Evolutionary conservation across 2,329 filamentous ascomycete species (phyloP).

Genomic region (Phoma sp.): DNA sequence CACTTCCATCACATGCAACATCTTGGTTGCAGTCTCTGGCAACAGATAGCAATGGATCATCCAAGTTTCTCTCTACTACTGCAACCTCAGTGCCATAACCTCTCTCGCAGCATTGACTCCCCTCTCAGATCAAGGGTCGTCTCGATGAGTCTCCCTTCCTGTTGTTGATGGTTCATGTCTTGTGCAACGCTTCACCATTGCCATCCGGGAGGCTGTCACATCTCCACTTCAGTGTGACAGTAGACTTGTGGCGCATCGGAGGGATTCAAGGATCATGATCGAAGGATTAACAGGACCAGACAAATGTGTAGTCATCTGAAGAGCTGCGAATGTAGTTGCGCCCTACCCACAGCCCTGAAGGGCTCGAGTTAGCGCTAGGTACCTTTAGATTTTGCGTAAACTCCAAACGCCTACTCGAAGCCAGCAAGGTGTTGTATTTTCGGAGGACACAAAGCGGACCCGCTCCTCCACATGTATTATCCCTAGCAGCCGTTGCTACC

Average conservation of each 20-base stretch:
- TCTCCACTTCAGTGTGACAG: not conserved
- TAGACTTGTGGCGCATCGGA: too few relatives aligned
- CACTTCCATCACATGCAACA: slow-evolving; percentile 3
- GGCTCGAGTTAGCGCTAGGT: too few relatives aligned
- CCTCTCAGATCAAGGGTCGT: not conserved
- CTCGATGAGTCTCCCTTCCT: not conserved
- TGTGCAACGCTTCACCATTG: slow-evolving; percentile 7
- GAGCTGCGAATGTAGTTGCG: too few relatives aligned
- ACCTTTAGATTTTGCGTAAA: too few relatives aligned
- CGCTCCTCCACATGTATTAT: not conserved
- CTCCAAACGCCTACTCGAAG: too few relatives aligned
- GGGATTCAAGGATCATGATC: too few relatives aligned
- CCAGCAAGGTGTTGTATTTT: too few relatives aligned
- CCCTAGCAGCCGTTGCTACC: not conserved
- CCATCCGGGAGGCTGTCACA: not conserved
- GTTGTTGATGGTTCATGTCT: slow-evolving; percentile 4
- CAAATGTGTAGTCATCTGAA: too few relatives aligned
- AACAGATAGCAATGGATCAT: slow-evolving; percentile 7
- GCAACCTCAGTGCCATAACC: not conserved
- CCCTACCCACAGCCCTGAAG: too few relatives aligned
- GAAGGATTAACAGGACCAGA: too few relatives aligned
- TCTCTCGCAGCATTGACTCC: too few relatives aligned
- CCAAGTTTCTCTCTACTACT: not conserved
- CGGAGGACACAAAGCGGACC: not conserved
- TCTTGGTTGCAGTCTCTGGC: slow-evolving; percentile 7